Percentiles rank a stretch among this genome's conserved stretches.
phyloP scores from a whole-genome alignment of 345 rosid species.

The Psidium friedrichsthalianum region DNA sequence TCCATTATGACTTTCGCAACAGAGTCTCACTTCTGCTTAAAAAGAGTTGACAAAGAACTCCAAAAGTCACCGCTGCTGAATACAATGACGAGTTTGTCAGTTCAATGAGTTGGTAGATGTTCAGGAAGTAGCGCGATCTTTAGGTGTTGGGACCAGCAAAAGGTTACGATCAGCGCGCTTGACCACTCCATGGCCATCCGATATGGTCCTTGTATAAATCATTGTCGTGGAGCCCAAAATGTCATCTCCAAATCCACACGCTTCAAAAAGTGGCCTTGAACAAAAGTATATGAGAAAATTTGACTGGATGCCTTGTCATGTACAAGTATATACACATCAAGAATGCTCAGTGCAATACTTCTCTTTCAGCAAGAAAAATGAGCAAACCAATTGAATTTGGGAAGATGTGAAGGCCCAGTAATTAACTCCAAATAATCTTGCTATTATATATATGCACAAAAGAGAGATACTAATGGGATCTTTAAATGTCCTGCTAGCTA shows the following conservation, averaged over 20 bases:
- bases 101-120: background rate
- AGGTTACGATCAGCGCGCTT: constrained; percentile 21
- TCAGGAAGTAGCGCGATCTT: background rate
- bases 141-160: constrained; percentile 22
- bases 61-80: background rate
- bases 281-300: background rate
- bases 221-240: constrained; percentile 71
- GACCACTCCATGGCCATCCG: constrained; percentile 12
- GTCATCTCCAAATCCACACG: constrained; percentile 85
- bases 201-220: constrained; percentile 50
- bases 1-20: background rate
- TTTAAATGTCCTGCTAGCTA: background rate
- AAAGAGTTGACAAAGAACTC: background rate
- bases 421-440: background rate
- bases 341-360: background rate
- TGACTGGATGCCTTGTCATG: background rate
- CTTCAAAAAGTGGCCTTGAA: constrained; percentile 64
- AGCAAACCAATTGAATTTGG: background rate
- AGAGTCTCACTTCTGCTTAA: background rate
- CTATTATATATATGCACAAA: background rate
- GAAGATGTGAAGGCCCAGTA: background rate
- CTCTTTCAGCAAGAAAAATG: background rate
- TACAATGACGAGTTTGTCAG: background rate
- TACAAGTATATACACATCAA: background rate
- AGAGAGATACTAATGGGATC: background rate